Evolutionary conservation across 371 early-diverging fungal species (phyloP).

Genomic region (Mortierella sp.): DNA sequence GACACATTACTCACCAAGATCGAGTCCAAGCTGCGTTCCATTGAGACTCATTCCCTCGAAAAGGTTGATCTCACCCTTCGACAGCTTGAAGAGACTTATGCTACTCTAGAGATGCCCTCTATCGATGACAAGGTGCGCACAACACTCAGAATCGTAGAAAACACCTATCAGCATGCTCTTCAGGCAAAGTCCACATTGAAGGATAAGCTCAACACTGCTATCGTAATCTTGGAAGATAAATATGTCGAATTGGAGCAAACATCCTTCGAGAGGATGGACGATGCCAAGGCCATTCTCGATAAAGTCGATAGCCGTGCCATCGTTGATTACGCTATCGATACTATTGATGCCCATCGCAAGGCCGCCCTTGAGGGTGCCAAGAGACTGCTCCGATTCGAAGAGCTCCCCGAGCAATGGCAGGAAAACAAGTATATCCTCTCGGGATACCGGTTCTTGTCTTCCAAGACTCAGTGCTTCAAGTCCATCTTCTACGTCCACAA

Average conservation of each 20-base stretch:
- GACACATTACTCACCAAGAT: slow-evolving; percentile 48
- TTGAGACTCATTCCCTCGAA: slow-evolving; percentile 51
- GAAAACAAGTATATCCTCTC: slow-evolving; percentile 77
- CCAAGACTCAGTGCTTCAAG: slow-evolving; percentile 65
- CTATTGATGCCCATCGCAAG: slow-evolving; percentile 63
- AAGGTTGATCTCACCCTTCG: slow-evolving; percentile 54
- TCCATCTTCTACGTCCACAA: slow-evolving; percentile 78
- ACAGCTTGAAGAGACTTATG: slow-evolving; percentile 55
- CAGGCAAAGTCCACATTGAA: slow-evolving; percentile 51
- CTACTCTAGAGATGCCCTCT: slow-evolving; percentile 55
- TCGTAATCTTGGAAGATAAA: slow-evolving; percentile 54
- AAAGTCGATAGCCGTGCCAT: slow-evolving; percentile 48
- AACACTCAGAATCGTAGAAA: slow-evolving; percentile 52
- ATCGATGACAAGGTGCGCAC: slow-evolving; percentile 54
- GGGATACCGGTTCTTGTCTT: slow-evolving; percentile 73
- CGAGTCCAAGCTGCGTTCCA: slow-evolving; percentile 51
- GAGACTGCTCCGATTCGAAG: slow-evolving; percentile 70
- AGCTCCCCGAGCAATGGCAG: slow-evolving; percentile 74
- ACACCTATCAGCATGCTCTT: slow-evolving; percentile 52
- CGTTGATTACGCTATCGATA: slow-evolving; percentile 56
- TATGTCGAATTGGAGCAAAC: slow-evolving; percentile 56
- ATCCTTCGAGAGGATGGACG: slow-evolving; percentile 54
- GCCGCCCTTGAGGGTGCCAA: slow-evolving; percentile 72
- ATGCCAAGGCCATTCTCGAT: slow-evolving; percentile 46
- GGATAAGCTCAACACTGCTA: slow-evolving; percentile 53